Percentiles rank a stretch among this genome's conserved stretches.
phyloP scores from a whole-genome alignment of 2,329 filamentous ascomycete genomes.

The Rutstroemia sp. region DNA sequence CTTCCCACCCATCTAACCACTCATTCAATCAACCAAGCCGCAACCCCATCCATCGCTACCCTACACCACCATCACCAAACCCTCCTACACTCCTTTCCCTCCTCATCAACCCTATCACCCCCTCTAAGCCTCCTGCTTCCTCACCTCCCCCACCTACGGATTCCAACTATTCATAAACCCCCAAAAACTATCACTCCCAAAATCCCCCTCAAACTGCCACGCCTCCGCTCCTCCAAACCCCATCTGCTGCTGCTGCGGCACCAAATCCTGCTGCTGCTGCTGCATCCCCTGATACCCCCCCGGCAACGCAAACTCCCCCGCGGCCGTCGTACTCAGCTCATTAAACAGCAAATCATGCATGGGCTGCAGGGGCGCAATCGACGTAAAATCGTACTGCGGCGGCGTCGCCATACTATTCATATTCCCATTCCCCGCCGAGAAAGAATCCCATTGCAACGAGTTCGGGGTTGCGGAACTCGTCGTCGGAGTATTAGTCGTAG shows the following conservation, averaged over 20 bases:
- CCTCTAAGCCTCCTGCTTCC: not conserved
- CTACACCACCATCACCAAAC: not conserved
- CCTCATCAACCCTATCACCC: not conserved
- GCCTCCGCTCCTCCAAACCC: conserved; percentile 3
- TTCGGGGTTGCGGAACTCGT: conserved; percentile 1
- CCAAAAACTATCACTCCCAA: conserved; percentile 49
- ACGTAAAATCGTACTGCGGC: conserved; percentile 38
- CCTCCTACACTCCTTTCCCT: not conserved
- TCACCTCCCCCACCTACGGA: not conserved
- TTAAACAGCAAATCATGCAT: conserved; percentile 51
- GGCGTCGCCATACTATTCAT: not conserved
- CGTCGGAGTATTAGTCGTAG: conserved; percentile 9
- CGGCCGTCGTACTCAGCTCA: conserved; percentile 33
- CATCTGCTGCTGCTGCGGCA: conserved; percentile 5
- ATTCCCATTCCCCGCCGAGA: not conserved
- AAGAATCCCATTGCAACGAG: conserved; percentile 14
- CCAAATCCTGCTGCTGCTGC: no score
- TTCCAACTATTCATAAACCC: conserved; percentile 43
- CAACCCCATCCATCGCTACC: not conserved
- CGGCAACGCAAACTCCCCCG: conserved; percentile 3
- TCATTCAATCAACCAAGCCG: no score
- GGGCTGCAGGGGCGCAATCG: conserved; percentile 48
- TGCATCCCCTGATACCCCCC: not conserved
- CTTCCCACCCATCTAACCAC: not conserved
- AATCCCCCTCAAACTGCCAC: conserved; percentile 49